phyloP scores from a whole-genome alignment of 2,329 filamentous ascomycete species.

The Stemphylium lycopersici region DNA sequence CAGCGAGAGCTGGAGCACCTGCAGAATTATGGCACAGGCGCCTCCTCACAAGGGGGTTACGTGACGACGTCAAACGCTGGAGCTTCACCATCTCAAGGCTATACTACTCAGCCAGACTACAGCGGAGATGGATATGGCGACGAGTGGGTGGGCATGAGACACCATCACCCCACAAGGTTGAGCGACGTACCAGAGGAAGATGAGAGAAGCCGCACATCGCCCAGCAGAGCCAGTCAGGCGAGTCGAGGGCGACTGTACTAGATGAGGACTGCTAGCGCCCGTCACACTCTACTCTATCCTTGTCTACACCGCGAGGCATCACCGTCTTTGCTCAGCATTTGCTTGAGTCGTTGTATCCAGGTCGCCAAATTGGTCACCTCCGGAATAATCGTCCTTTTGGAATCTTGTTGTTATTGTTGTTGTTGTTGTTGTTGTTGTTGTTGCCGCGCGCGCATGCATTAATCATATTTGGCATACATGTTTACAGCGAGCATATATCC shows the following conservation, averaged over 20 bases:
- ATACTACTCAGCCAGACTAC: constrained; percentile 41
- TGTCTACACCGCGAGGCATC: background rate
- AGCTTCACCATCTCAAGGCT: constrained; percentile 25
- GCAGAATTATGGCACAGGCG: constrained; percentile 52
- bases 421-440: too few species aligned
- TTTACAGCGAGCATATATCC: too few species aligned
- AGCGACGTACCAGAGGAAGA: constrained; percentile 51
- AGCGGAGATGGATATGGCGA: constrained; percentile 47
- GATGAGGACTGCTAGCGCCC: background rate
- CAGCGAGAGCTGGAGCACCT: constrained; percentile 56
- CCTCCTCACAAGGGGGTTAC: constrained; percentile 37
- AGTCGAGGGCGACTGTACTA: constrained; percentile 35
- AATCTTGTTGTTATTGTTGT: too few species aligned
- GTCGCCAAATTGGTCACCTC: too few species aligned
- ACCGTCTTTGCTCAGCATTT: too few species aligned
- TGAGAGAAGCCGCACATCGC: constrained; percentile 47
- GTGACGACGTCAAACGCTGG: constrained; percentile 35
- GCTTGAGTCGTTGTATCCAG: too few species aligned
- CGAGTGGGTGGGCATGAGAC: constrained; percentile 47
- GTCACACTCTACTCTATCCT: too few species aligned
- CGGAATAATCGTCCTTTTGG: too few species aligned
- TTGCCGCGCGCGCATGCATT: too few species aligned
- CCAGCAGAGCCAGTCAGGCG: constrained; percentile 46
- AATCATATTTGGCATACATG: too few species aligned
- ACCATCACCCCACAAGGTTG: constrained; percentile 48